Base-by-base conservation (phyloP, 2,329 filamentous ascomycete genomes). In the Nemania bipapillata region DNA sequence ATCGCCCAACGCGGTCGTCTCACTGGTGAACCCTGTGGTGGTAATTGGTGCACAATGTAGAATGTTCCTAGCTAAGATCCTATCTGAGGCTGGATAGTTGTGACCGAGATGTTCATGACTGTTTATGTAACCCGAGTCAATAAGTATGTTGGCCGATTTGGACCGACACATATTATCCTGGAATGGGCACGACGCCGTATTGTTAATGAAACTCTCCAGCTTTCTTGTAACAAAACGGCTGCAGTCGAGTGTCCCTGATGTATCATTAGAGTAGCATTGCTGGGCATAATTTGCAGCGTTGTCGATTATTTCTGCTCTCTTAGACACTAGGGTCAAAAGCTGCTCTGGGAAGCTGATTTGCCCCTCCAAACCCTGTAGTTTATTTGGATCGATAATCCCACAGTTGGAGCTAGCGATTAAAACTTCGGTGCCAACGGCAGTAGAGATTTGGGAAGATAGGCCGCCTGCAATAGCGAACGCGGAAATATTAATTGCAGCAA, bases 1-100 rank as follows among this genome's bases (percentile, higher is more conserved):
- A n/a, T n/a, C n/a, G n/a, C 2, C 42, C 70, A 4, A 32, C 4
- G 1, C n/a, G 24, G n/a, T 62, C 0, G 6, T n/a, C 9, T 66
- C 30, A 11, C 67, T 70, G 1, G 64, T 63, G n/a, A 26, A 70
- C 0, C 64, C 61, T 17, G 17, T 15, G 1, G 70, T 71, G 3
- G 12, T 56, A 3, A 71, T 47, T 7, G 70, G 70, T 17, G 70
- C 70, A n/a, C 70, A 72, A 17, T 72, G 67, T 1, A 70, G 4
- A 9, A 72, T 52, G 4, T 54, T 49, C 37, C 70, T 63, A 1
- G 12, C 24, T 4, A 60, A 15, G 0, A 70, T 37, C 9, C 62
- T 57, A 8, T 70, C 32, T 32, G 5, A 28, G 1, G 0, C n/a
- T n/a, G 63, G 67, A 5, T 24, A n/a, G 24, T 72, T 72, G 1